Evolutionary conservation across 1,139 yeast species (phyloP).

Genomic region (Hansenula lynferdii): DNA sequence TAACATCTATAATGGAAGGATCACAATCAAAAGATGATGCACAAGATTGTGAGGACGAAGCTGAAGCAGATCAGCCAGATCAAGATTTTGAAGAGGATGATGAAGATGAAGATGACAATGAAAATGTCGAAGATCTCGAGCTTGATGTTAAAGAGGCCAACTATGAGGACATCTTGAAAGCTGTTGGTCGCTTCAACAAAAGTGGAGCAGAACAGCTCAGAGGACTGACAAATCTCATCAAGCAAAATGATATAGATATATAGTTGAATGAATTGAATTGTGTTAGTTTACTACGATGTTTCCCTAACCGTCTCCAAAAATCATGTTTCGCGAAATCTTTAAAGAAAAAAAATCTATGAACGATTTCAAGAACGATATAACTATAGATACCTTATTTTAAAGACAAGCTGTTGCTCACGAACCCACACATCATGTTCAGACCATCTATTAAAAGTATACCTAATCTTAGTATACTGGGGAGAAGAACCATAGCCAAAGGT

Average conservation of each 20-base stretch:
- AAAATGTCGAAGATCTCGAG: conserved; percentile 18
- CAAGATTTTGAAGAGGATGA: too few species aligned
- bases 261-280: too few species aligned
- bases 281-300: too few species aligned
- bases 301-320: too few species aligned
- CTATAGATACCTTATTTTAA: too few species aligned
- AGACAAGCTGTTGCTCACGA: too few species aligned
- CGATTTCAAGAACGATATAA: too few species aligned
- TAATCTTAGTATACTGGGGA: neutral
- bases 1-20: too few species aligned
- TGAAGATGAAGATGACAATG: conserved; percentile 29
- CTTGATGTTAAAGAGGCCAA: conserved; percentile 29
- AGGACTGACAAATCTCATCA: conserved; percentile 41
- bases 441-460: neutral
- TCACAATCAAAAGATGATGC: too few species aligned
- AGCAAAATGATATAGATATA: conserved; percentile 32
- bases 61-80: too few species aligned
- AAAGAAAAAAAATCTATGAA: too few species aligned
- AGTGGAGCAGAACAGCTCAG: conserved; percentile 34
- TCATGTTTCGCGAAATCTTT: too few species aligned
- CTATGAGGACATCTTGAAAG: conserved; percentile 33
- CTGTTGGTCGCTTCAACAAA: conserved; percentile 31
- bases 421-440: neutral
- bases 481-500: neutral
- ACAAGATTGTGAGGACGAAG: conserved; percentile 16